Percentiles rank a stretch among this genome's conserved stretches.
phyloP scores from a whole-genome alignment of 192 early-diverging fungal species.

The Umbelopsis sp. region DNA sequence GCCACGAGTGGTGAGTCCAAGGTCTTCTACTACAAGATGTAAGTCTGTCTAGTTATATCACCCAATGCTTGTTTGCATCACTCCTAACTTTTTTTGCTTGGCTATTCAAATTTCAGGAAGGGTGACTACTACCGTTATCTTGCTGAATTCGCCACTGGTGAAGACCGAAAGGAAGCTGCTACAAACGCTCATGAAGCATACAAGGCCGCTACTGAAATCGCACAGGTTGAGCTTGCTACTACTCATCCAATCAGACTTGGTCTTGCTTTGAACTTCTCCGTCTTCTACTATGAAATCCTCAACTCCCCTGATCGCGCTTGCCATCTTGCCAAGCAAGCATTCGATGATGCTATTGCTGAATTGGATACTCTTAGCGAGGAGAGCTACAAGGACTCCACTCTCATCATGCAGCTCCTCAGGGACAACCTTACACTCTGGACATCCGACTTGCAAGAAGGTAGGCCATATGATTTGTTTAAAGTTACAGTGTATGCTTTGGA shows the following conservation, averaged over 20 bases:
- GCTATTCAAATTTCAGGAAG: conserved; percentile 71
- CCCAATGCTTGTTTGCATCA: too few relatives aligned
- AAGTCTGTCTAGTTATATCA: conserved; percentile 26
- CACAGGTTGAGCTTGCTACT: conserved; percentile 80
- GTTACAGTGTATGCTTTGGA: too few relatives aligned
- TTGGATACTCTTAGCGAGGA: conserved; percentile 90
- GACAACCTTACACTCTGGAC: conserved; percentile 96
- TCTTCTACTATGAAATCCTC: conserved; percentile 98
- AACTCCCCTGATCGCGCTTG: conserved; percentile 94
- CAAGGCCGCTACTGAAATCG: conserved; percentile 90
- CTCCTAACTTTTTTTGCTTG: too few relatives aligned
- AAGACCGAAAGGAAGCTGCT: conserved; percentile 80
- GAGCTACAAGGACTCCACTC: conserved; percentile 93
- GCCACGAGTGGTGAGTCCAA: conserved; percentile 93
- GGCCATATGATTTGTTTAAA: background rate
- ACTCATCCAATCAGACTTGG: conserved; percentile 98
- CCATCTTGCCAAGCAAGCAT: conserved; percentile 84
- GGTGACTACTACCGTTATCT: conserved; percentile 99
- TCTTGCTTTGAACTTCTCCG: conserved; percentile 97
- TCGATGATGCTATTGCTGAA: conserved; percentile 94
- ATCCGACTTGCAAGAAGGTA: conserved; percentile 75
- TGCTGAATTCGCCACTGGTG: conserved; percentile 91
- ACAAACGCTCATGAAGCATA: conserved; percentile 86
- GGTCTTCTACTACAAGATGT: conserved; percentile 99
- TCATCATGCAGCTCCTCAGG: conserved; percentile 93